phyloP scores from a whole-genome alignment of 306 rosid genomes.

The Gillenia trifoliata region DNA sequence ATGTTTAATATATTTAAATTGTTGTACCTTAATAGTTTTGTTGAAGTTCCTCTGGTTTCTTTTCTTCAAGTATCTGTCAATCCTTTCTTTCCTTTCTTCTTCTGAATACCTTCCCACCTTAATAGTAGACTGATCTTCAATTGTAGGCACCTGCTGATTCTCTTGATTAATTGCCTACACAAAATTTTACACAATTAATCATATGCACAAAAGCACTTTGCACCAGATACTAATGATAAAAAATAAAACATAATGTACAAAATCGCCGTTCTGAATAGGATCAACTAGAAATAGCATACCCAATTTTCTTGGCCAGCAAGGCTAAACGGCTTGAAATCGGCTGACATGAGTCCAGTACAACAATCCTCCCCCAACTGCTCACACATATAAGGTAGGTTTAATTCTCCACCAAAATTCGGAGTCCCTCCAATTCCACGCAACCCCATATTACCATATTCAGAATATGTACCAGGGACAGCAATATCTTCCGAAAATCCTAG shows the following conservation, averaged over 20 bases:
- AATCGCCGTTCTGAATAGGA: background rate
- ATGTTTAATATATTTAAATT: background rate
- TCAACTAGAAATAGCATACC: constrained; percentile 27
- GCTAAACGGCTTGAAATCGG: constrained; percentile 39
- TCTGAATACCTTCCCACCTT: constrained; percentile 87
- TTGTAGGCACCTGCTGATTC: constrained; percentile 42
- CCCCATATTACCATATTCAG: constrained; percentile 27
- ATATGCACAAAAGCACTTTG: background rate
- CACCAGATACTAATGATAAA: background rate
- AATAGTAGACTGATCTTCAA: constrained; percentile 50
- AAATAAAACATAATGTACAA: background rate
- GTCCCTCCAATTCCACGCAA: constrained; percentile 31
- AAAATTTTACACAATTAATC: background rate
- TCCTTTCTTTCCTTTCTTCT: constrained; percentile 83
- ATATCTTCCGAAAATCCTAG: constrained; percentile 29
- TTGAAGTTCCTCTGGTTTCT: constrained; percentile 94
- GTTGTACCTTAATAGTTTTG: constrained; percentile 46
- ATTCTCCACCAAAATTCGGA: constrained; percentile 28
- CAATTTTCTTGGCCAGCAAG: constrained; percentile 37
- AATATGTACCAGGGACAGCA: constrained; percentile 23
- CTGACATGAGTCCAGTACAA: constrained; percentile 34
- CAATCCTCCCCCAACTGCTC: constrained; percentile 47
- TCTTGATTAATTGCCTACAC: constrained; percentile 50
- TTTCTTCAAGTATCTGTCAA: constrained; percentile 83
- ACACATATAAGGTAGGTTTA: constrained; percentile 7